Conservation (phyloP, 257 asterid genomes). For the Nicotiana sylvestris region DNA sequence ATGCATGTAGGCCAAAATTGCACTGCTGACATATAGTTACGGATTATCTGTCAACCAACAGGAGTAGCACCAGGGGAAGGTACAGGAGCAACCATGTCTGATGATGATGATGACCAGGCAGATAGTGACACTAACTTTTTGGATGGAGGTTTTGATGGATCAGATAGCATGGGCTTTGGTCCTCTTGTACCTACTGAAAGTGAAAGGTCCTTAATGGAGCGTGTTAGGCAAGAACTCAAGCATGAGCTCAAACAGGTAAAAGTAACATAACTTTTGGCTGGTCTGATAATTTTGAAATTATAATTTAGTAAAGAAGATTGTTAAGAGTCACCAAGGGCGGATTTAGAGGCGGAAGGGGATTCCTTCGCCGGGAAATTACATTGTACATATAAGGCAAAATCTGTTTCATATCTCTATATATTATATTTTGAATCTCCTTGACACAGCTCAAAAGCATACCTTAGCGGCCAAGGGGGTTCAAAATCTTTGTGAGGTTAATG, state of each 20-base stretch:
- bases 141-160: slow-evolving; percentile 78
- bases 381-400: too few relatives aligned
- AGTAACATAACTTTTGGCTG: neutral
- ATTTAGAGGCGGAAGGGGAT: too few relatives aligned
- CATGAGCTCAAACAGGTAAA: slow-evolving; percentile 94
- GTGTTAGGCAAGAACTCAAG: slow-evolving; percentile 89
- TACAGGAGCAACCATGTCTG: slow-evolving; percentile 98
- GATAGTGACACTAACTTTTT: slow-evolving; percentile 84
- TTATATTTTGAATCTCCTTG: too few relatives aligned
- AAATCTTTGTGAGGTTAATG: too few relatives aligned
- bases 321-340: too few relatives aligned
- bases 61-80: slow-evolving; percentile 98
- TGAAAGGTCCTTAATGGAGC: slow-evolving; percentile 97
- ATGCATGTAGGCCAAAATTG: slow-evolving; percentile 8
- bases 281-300: neutral
- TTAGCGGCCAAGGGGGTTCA: too few relatives aligned
- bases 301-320: neutral
- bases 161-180: slow-evolving; percentile 93
- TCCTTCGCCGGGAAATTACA: too few relatives aligned
- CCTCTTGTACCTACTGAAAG: slow-evolving; percentile 86
- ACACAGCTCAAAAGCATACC: too few relatives aligned
- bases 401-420: too few relatives aligned
- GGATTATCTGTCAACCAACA: slow-evolving; percentile 26
- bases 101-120: slow-evolving; percentile 87
- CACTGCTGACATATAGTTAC: neutral